Conservation (phyloP, 2,329 filamentous ascomycete genomes). For the Trichoderma citrinoviride region DNA sequence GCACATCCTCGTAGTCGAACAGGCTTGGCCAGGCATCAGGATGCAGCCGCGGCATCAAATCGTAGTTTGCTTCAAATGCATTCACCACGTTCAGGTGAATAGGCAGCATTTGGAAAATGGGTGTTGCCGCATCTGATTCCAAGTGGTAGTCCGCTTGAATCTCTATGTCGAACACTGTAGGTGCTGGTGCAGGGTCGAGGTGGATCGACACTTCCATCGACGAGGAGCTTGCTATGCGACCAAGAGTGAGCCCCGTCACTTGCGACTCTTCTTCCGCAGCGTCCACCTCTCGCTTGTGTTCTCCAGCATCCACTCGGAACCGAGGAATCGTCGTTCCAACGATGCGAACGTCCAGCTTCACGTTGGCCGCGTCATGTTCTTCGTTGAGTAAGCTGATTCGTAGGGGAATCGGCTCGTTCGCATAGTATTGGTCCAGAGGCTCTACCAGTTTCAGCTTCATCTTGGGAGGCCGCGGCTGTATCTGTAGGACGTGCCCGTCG, state of each 20-base stretch:
- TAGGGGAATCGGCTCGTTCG: constrained; percentile 71
- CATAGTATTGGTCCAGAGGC: constrained; percentile 72
- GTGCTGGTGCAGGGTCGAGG: constrained; percentile 50
- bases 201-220: constrained; percentile 46
- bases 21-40: constrained; percentile 80
- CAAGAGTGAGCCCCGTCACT: constrained; percentile 44
- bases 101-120: constrained; percentile 69
- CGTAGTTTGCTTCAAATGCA: constrained; percentile 90
- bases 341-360: constrained; percentile 67
- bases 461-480: constrained; percentile 89
- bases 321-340: constrained; percentile 55
- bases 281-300: constrained; percentile 36
- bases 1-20: constrained; percentile 62
- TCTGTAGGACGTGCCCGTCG: constrained; percentile 59
- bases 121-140: constrained; percentile 73
- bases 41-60: constrained; percentile 77
- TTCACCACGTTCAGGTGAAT: constrained; percentile 71
- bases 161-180: constrained; percentile 63
- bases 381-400: constrained; percentile 72
- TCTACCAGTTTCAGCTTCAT: constrained; percentile 69
- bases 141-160: constrained; percentile 76
- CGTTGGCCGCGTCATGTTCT: constrained; percentile 75
- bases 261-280: constrained; percentile 42
- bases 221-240: constrained; percentile 47
- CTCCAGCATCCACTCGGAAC: constrained; percentile 43